A percentile compares a stretch with the other conserved stretches of the same genome.
Evolutionary conservation across 305 asterid species (phyloP).

Genomic region (Fraxinus xanthoxyloides): DNA sequence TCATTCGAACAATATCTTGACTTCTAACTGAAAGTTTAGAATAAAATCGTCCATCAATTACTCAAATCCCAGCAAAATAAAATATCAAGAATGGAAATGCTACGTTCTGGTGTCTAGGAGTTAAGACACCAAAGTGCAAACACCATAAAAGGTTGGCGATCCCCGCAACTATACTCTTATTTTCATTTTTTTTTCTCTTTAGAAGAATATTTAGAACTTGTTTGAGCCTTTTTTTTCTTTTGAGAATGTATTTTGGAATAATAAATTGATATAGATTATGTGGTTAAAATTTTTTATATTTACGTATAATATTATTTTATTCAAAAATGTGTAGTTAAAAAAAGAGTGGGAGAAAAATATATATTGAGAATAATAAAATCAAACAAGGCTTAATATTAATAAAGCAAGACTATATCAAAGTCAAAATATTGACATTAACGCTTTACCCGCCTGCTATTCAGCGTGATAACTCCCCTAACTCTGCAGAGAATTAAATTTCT

Average conservation of each 20-base stretch:
- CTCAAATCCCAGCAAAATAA: not conserved
- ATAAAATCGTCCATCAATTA: not conserved
- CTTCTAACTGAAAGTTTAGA: not conserved
- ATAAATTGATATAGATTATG: too few relatives aligned
- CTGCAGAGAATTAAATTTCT: not conserved
- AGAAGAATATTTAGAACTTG: not conserved
- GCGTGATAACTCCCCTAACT: not conserved
- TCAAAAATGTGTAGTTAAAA: too few relatives aligned
- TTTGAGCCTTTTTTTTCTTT: too few relatives aligned
- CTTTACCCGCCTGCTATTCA: not conserved
- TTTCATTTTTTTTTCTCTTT: not conserved
- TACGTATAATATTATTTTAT: too few relatives aligned
- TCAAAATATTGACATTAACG: not conserved
- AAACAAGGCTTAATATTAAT: not conserved
- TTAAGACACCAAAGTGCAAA: not conserved
- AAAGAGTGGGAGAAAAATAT: too few relatives aligned
- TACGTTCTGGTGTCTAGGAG: not conserved
- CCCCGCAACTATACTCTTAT: not conserved
- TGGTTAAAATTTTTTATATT: too few relatives aligned
- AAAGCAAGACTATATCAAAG: not conserved
- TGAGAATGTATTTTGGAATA: too few relatives aligned
- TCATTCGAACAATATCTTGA: not conserved
- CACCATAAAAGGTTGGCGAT: not conserved
- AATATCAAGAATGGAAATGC: not conserved
- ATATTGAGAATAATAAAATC: too few relatives aligned